Percentiles rank a stretch among this genome's conserved stretches.
Conservation (phyloP, 352 stramenopile species). For the Phytophthora colocasiae region DNA sequence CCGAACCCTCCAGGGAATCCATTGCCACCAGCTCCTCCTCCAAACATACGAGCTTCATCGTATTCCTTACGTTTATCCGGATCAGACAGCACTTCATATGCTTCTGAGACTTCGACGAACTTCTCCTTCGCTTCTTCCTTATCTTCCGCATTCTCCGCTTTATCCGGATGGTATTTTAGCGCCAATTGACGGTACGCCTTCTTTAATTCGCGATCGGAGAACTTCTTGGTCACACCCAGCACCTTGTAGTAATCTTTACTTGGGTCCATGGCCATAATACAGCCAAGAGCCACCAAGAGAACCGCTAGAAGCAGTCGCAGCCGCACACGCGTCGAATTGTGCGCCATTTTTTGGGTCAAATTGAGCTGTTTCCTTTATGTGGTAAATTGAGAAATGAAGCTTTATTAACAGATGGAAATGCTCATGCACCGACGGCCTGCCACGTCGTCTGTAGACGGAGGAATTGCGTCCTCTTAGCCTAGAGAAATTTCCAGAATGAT, state of each 20-base stretch:
- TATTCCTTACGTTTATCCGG: constrained; percentile 90
- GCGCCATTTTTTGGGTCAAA: constrained; percentile 3
- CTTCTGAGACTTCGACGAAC: constrained; percentile 93
- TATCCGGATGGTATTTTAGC: constrained; percentile 92
- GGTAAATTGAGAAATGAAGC: constrained; percentile 7
- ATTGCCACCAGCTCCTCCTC: constrained; percentile 26
- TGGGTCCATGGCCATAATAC: constrained; percentile 54
- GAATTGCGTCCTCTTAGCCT: not conserved
- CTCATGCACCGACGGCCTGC: constrained; percentile 7
- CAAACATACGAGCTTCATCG: constrained; percentile 76
- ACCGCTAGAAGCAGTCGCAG: constrained; percentile 35
- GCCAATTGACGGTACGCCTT: constrained; percentile 90
- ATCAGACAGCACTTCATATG: constrained; percentile 94
- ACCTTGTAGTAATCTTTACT: constrained; percentile 88
- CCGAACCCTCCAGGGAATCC: constrained; percentile 28
- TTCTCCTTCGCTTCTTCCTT: constrained; percentile 90
- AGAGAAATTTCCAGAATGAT: constrained; percentile 42
- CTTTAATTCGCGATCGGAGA: constrained; percentile 85
- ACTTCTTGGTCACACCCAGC: constrained; percentile 72
- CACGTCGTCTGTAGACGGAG: constrained; percentile 13
- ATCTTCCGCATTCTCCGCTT: constrained; percentile 80
- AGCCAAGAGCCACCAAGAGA: constrained; percentile 22
- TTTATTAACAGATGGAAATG: too few species aligned
- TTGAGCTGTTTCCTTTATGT: not conserved
- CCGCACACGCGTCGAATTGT: constrained; percentile 7